Evolutionary conservation across 495 filamentous ascomycete genomes (phyloP).

Genomic region (Bacidia rubella): DNA sequence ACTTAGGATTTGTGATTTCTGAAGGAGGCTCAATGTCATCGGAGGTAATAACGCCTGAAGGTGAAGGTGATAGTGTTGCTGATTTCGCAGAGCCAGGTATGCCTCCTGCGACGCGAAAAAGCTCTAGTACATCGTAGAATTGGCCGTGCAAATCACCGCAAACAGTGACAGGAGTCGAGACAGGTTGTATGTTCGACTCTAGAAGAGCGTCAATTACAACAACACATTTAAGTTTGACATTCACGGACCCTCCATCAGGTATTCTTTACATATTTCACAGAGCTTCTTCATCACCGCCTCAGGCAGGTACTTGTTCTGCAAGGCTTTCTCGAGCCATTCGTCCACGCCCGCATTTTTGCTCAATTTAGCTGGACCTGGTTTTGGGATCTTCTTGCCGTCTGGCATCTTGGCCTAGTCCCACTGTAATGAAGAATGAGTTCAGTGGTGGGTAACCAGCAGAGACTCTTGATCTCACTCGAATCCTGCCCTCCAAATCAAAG

Average conservation of each 20-base stretch:
- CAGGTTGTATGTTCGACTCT: constrained; percentile 98
- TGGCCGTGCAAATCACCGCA: constrained; percentile 98
- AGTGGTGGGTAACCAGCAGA: no score
- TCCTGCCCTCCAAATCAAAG: no score
- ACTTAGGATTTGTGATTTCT: constrained; percentile 69
- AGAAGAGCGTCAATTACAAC: background rate
- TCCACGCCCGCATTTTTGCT: constrained; percentile 72
- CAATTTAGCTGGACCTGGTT: constrained; percentile 79
- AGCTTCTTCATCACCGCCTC: constrained; percentile 96
- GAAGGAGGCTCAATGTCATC: constrained; percentile 80
- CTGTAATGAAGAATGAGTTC: no score
- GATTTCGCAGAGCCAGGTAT: constrained; percentile 66
- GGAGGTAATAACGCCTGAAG: constrained; percentile 57
- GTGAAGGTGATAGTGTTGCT: constrained; percentile 47
- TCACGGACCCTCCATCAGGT: constrained; percentile 78
- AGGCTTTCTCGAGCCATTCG: constrained; percentile 91
- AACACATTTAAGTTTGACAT: background rate
- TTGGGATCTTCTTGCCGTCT: constrained; percentile 53
- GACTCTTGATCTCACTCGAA: no score
- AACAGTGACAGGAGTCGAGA: constrained; percentile 90
- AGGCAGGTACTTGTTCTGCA: constrained; percentile 91
- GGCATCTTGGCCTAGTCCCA: constrained; percentile 23
- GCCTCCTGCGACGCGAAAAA: constrained; percentile 90
- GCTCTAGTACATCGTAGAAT: constrained; percentile 94
- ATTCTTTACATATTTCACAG: constrained; percentile 97